These are phyloP conservation scores for Botrytis sinoallii DNA, from an alignment of 2,329 filamentous ascomycete species.

Conservation along the genomic window DNA sequence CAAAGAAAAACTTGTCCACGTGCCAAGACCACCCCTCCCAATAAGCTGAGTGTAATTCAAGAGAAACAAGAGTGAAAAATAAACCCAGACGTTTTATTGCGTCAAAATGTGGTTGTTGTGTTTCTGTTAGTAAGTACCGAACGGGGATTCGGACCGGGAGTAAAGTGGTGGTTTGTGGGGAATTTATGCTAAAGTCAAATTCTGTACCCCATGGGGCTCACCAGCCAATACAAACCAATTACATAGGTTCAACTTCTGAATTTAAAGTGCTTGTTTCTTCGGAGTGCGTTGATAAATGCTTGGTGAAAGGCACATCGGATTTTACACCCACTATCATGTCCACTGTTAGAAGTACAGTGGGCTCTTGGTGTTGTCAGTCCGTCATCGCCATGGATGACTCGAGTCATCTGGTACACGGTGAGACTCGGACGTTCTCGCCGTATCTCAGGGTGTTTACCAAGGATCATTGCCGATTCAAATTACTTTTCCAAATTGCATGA, in stretches of 20 bases:
- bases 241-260: neutral
- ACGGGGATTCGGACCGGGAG: constrained; percentile 12
- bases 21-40: neutral
- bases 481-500: constrained; percentile 3
- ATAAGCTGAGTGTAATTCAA: neutral
- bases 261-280: neutral
- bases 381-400: neutral
- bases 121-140: neutral
- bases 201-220: neutral
- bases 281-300: neutral
- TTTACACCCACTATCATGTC: neutral
- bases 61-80: neutral
- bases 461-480: neutral
- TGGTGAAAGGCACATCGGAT: neutral
- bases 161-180: constrained; percentile 5
- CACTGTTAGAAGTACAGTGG: neutral
- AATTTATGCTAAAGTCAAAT: constrained; percentile 20
- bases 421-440: neutral
- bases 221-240: neutral
- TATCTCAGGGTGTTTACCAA: neutral
- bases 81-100: neutral
- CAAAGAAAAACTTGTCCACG: neutral
- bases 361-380: neutral
- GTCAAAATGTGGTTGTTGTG: neutral
- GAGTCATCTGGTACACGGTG: neutral